A percentile compares a stretch with the other conserved stretches of the same genome.
Conservation (phyloP, 1,284 basidiomycete genomes). For the Vanrija pseudolonga region DNA sequence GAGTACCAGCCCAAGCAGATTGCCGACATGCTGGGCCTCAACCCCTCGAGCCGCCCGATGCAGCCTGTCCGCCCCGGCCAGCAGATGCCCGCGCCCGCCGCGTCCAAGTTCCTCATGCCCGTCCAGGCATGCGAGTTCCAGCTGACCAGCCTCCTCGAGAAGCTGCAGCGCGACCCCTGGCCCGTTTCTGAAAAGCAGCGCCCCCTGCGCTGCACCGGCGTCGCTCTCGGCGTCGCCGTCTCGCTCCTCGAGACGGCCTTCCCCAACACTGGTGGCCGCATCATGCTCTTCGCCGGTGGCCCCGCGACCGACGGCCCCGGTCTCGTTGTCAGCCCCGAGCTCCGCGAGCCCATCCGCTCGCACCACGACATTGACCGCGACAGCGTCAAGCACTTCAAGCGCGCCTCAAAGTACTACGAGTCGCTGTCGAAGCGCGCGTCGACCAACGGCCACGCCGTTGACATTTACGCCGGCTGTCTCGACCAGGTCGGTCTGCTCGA, state of each 20-base stretch:
- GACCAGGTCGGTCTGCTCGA: conserved; percentile 97
- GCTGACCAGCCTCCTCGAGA: conserved; percentile 88
- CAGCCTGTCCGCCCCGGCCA: conserved; percentile 66
- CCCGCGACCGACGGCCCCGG: conserved; percentile 97
- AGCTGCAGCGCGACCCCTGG: conserved; percentile 90
- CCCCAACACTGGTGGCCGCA: conserved; percentile 89
- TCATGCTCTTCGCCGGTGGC: conserved; percentile 96
- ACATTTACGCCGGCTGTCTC: conserved; percentile 94
- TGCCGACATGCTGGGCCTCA: conserved; percentile 94
- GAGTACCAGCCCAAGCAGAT: conserved; percentile 97
- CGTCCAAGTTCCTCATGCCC: conserved; percentile 89
- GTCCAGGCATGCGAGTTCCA: conserved; percentile 94
- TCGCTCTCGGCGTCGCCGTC: conserved; percentile 89
- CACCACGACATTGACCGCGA: conserved; percentile 99
- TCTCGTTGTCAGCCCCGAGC: conserved; percentile 91
- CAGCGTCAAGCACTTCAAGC: conserved; percentile 95
- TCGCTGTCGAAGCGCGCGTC: conserved; percentile 88
- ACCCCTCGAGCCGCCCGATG: conserved; percentile 53
- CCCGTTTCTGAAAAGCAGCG: conserved; percentile 94
- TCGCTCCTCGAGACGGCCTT: conserved; percentile 73
- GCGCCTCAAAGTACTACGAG: conserved; percentile 97
- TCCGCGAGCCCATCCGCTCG: conserved; percentile 95
- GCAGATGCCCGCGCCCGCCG: conserved; percentile 70
- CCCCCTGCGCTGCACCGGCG: conserved; percentile 91
- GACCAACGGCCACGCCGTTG: conserved; percentile 90